Evolutionary conservation across 1,139 yeast genomes (phyloP).

Genomic region (Nakaseomyces delphensis): DNA sequence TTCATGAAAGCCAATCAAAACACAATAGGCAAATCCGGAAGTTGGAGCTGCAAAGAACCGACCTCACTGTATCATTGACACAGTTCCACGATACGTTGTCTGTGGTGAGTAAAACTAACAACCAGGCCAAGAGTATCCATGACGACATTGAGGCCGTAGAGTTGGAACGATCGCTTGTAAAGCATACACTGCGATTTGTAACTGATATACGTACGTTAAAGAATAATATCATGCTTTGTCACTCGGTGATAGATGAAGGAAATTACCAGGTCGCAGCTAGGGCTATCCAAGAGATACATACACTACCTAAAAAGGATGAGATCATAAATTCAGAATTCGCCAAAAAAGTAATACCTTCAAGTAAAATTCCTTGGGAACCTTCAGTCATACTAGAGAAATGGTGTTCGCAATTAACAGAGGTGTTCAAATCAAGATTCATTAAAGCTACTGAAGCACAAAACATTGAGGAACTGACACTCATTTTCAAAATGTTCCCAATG

Average conservation of each 20-base stretch:
- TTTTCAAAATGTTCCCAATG: constrained; percentile 77
- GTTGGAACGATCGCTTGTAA: constrained; percentile 61
- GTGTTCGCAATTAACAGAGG: constrained; percentile 46
- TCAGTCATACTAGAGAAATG: constrained; percentile 47
- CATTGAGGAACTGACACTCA: constrained; percentile 54
- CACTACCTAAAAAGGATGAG: constrained; percentile 41
- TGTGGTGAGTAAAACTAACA: constrained; percentile 44
- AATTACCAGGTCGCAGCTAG: constrained; percentile 58
- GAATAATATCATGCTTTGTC: constrained; percentile 23
- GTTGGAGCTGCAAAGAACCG: constrained; percentile 37
- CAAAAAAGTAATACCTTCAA: constrained; percentile 76
- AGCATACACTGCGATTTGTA: constrained; percentile 56
- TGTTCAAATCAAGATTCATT: constrained; percentile 56
- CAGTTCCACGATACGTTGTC: constrained; percentile 30
- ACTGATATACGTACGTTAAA: constrained; percentile 50
- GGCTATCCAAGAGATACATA: constrained; percentile 64
- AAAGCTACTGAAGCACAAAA: constrained; percentile 59
- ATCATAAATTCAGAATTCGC: constrained; percentile 64
- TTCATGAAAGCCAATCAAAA: constrained; percentile 18
- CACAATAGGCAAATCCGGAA: constrained; percentile 31
- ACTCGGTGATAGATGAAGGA: constrained; percentile 32
- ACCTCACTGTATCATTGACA: constrained; percentile 37
- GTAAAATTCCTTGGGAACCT: constrained; percentile 83
- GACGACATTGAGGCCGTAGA: constrained; percentile 63
- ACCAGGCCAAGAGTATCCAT: constrained; percentile 58